These are phyloP conservation scores for Tanozyma kutaoensis DNA, from an alignment of 805 yeast genomes.

Conservation along the genomic window DNA sequence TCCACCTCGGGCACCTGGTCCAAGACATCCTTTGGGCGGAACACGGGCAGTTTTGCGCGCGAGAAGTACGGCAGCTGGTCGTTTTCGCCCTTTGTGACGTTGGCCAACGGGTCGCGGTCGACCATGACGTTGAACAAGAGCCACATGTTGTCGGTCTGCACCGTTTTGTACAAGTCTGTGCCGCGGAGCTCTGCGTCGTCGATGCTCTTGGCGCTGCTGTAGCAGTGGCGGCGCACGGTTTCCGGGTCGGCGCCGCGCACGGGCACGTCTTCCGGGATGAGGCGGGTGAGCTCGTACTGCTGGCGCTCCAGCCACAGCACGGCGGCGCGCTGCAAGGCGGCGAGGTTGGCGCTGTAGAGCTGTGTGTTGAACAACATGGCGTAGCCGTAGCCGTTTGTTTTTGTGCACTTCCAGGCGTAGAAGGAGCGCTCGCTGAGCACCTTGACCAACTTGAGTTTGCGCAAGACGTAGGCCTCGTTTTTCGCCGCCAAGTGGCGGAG, in stretches of 20 bases:
- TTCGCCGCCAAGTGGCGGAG: constrained; percentile 1
- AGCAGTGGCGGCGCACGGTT: constrained; percentile 1
- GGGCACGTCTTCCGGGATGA: constrained; percentile 3
- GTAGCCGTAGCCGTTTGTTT: constrained; percentile 3
- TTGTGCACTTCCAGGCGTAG: constrained; percentile 7
- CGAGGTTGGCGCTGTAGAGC: constrained; percentile 2
- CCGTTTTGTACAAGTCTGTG: constrained; percentile 5
- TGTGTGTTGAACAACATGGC: constrained; percentile 1
- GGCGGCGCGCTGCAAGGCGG: constrained; percentile 1
- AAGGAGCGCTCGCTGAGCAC: constrained; percentile 6
- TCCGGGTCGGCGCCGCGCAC: constrained; percentile 1
- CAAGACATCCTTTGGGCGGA: too few relatives aligned
- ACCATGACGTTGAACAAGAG: constrained; percentile 3
- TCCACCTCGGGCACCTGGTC: constrained; percentile 3
- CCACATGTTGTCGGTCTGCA: constrained; percentile 9
- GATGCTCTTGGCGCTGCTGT: constrained; percentile 2
- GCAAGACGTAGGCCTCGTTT: constrained; percentile 1
- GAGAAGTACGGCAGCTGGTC: background rate
- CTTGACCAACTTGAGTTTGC: constrained; percentile 3
- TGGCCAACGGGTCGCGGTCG: background rate
- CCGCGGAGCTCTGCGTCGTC: constrained; percentile 4
- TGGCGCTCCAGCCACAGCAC: constrained; percentile 4
- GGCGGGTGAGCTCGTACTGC: constrained; percentile 1
- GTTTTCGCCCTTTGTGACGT: background rate
- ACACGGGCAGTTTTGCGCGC: too few relatives aligned